Evolutionary conservation across 345 rosid species (phyloP), one percentile per base, ranked within the genome.

Genomic region (Passiflora organensis): DNA sequence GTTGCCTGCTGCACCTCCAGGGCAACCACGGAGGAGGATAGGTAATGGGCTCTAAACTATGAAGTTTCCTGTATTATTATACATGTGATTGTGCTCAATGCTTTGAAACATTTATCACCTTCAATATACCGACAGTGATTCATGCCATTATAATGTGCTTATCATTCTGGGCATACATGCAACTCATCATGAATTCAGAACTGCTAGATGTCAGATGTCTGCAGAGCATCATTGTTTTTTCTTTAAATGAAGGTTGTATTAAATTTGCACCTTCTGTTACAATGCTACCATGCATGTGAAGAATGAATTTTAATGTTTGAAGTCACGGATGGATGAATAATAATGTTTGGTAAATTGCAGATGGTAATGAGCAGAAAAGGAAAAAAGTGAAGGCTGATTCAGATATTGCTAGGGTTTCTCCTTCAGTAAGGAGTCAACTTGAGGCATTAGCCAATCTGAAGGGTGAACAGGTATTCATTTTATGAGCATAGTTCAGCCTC

Each of bases 331-430:
- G 14, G 23, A 6, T 46, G 25, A 19, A 20, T 53, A 41, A 39
- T n/a, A n/a, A 74, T 63, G 20, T 59, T 66, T 54, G 45, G 62
- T 70, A 69, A 64, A 72, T 69, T 80, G 81, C 93, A 88, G 93
- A 82, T 67, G 84, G 88, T 34, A n/a, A n/a, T n/a, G 95, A 91
- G 9, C 85, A 71, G 80, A 87, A 76, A 76, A 75, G 79, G 68
- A 87, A 85, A 69, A 71, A 82, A 55, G 70, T 87, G 80, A 91
- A 87, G 72, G 49, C 65, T 55, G 97, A 87, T 58, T 72, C 95
- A 8, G 95, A 91, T 59, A 72, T 78, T 46, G 52, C 82, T 51
- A 76, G 84, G 71, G 80, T 84, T 51, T 67, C 87, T 70, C 69
- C 90, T 60, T 66, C 82, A 42, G 48, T 76, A 78, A 72, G 89